These are phyloP conservation scores for Lunasporangiospora selenospora DNA, from an alignment of 192 early-diverging fungal species.

Conservation along the genomic window DNA sequence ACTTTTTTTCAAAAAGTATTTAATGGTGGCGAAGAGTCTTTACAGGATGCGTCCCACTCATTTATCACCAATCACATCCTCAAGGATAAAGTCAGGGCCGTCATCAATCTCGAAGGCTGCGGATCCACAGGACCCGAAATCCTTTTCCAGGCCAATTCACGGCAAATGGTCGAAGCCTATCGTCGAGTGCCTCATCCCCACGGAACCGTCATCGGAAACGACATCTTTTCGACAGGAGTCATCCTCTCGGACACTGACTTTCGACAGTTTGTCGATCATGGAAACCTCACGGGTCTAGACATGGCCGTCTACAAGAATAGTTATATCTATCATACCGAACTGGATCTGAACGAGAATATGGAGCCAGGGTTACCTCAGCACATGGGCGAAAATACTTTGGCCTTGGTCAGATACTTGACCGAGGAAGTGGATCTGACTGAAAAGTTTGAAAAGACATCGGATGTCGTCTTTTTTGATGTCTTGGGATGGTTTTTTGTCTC, in stretches of 20 bases:
- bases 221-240: slow-evolving; percentile 63
- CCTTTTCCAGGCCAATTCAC: slow-evolving; percentile 79
- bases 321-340: slow-evolving; percentile 76
- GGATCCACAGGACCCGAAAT: slow-evolving; percentile 71
- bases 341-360: slow-evolving; percentile 63
- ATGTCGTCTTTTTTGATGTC: slow-evolving; percentile 69
- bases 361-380: slow-evolving; percentile 71
- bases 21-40: slow-evolving; percentile 80
- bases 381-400: slow-evolving; percentile 72
- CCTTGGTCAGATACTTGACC: slow-evolving; percentile 58
- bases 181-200: slow-evolving; percentile 67
- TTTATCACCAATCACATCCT: slow-evolving; percentile 69
- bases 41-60: slow-evolving; percentile 78
- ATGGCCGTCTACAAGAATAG: slow-evolving; percentile 78
- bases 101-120: slow-evolving; percentile 82
- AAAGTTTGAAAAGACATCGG: slow-evolving; percentile 50
- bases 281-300: slow-evolving; percentile 67
- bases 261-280: slow-evolving; percentile 76
- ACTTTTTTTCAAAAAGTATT: slow-evolving; percentile 60
- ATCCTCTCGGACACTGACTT: slow-evolving; percentile 80
- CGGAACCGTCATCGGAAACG: slow-evolving; percentile 67
- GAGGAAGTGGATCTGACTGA: slow-evolving; percentile 50
- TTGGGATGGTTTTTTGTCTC: slow-evolving; percentile 65
- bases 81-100: slow-evolving; percentile 57
- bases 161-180: slow-evolving; percentile 73